Percentiles rank a stretch among this genome's conserved stretches.
phyloP scores from a whole-genome alignment of 441 rosid genomes.

The Syzygium malaccense region DNA sequence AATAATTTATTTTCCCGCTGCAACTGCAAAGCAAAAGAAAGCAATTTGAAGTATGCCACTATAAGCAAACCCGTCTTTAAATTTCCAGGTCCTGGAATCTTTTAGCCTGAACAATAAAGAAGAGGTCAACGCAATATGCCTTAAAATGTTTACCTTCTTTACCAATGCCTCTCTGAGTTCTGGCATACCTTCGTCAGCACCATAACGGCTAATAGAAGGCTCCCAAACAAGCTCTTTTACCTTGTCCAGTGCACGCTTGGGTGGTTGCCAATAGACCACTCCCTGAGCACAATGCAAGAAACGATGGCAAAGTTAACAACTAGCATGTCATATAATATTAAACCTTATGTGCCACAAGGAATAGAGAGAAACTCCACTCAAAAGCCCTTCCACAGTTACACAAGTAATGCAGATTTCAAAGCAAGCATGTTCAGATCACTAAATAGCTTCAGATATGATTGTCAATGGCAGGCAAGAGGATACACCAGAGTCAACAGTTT shows the following conservation, averaged over 20 bases:
- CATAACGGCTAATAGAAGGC: conserved; percentile 72
- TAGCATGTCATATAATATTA: background rate
- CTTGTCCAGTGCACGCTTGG: conserved; percentile 65
- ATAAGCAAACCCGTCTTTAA: background rate
- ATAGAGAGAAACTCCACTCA: background rate
- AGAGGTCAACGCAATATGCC: background rate
- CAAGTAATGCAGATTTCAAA: background rate
- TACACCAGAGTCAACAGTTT: background rate
- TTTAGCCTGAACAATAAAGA: background rate
- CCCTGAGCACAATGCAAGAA: conserved; percentile 37
- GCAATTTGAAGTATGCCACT: background rate
- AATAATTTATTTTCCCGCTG: conserved; percentile 60
- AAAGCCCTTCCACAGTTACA: background rate
- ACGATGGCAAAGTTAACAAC: background rate
- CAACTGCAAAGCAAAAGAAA: conserved; percentile 39
- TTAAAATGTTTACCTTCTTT: conserved; percentile 40
- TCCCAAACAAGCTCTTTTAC: conserved; percentile 83
- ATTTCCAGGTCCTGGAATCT: background rate
- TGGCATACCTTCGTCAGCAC: conserved; percentile 90
- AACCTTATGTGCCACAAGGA: background rate
- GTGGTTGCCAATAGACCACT: conserved; percentile 96
- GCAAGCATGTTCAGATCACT: background rate
- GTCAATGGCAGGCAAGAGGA: background rate
- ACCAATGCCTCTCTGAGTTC: conserved; percentile 66
- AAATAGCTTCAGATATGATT: background rate